Conservation (phyloP, 495 filamentous ascomycete species). For the Platismatia glauca region DNA sequence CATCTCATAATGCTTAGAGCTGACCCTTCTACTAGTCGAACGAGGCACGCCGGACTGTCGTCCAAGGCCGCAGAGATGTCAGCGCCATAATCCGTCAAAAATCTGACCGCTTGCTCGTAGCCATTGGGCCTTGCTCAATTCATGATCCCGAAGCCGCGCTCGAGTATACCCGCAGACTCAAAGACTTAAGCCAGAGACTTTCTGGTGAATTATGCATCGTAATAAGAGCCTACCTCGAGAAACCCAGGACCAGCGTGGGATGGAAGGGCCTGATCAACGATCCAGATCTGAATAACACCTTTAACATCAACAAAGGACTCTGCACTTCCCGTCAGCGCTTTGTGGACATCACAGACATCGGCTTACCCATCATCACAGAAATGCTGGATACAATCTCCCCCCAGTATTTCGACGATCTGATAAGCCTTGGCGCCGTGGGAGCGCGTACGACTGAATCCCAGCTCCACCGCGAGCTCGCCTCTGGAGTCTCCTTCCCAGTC, state of each 20-base stretch:
- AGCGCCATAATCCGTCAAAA: constrained; percentile 66
- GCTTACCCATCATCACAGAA: constrained; percentile 92
- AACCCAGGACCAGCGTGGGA: constrained; percentile 94
- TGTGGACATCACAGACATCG: constrained; percentile 81
- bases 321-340: constrained; percentile 79
- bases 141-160: constrained; percentile 87
- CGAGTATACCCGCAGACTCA: constrained; percentile 80
- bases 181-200: constrained; percentile 80
- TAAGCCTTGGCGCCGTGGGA: constrained; percentile 85
- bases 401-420: constrained; percentile 88
- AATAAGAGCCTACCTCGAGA: constrained; percentile 97
- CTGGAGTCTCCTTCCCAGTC: constrained; percentile 87
- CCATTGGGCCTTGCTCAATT: constrained; percentile 91
- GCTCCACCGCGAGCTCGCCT: constrained; percentile 87
- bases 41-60: no score
- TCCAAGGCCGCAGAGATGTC: constrained; percentile 69
- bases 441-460: constrained; percentile 92
- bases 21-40: no score
- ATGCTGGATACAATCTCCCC: constrained; percentile 98
- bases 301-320: constrained; percentile 96
- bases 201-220: constrained; percentile 79
- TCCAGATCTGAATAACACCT: constrained; percentile 94
- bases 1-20: no score
- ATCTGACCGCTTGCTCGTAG: constrained; percentile 69
- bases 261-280: constrained; percentile 99